These are phyloP conservation scores for Aspergillus carlsbadensis DNA, from an alignment of 495 filamentous ascomycete genomes.

Conservation along the genomic window DNA sequence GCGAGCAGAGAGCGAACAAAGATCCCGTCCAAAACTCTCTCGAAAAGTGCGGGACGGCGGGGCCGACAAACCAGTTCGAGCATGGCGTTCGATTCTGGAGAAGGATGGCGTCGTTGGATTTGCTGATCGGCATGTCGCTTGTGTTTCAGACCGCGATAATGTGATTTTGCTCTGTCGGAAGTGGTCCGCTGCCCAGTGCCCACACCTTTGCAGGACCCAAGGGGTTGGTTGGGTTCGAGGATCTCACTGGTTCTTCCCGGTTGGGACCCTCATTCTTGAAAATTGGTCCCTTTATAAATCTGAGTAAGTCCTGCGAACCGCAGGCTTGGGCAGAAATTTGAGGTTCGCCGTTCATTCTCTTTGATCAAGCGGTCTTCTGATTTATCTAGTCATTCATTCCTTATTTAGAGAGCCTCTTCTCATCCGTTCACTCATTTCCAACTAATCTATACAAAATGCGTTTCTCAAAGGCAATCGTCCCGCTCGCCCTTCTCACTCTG, in stretches of 20 bases:
- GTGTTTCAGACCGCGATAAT: conserved; percentile 17
- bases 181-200: background rate
- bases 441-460: conserved; percentile 2
- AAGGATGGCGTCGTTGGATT: conserved; percentile 10
- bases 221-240: conserved; percentile 13
- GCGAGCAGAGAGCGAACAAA: too few relatives aligned
- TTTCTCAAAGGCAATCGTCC: background rate
- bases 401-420: background rate
- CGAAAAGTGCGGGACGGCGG: conserved; percentile 10
- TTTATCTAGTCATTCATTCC: too few relatives aligned
- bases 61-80: conserved; percentile 14
- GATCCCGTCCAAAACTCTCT: conserved; percentile 1
- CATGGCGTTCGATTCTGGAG: conserved; percentile 12
- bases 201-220: conserved; percentile 13
- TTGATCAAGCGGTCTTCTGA: background rate
- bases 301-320: background rate
- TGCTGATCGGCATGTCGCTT: conserved; percentile 19
- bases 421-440: background rate
- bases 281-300: conserved; percentile 2
- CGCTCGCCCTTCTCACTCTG: conserved; percentile 31
- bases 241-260: background rate
- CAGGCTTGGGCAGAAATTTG: background rate
- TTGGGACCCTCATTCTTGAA: background rate
- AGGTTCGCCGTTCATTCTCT: background rate
- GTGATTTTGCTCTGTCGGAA: background rate